A percentile compares a stretch with the other conserved stretches of the same genome.
Conservation (phyloP, 768 basidiomycete species). For the Gautieria morchelliformis region DNA sequence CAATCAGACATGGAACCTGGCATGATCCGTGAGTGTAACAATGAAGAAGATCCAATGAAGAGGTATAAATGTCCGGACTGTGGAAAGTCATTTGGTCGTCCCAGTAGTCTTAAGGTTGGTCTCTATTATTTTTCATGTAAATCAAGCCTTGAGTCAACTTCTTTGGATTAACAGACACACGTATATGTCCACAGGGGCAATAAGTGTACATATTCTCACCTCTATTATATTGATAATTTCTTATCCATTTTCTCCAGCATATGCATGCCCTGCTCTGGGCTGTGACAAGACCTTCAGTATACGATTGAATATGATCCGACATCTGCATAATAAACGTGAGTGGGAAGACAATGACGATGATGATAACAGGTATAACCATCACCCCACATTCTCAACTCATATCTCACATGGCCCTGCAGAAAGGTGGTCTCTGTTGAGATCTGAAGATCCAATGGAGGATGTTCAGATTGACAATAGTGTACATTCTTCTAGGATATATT, state of each 20-base stretch:
- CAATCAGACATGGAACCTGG: no score
- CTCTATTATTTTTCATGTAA: neutral
- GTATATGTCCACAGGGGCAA: neutral
- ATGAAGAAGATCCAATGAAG: slow-evolving; percentile 7
- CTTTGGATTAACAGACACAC: neutral
- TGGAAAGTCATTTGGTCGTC: slow-evolving; percentile 2
- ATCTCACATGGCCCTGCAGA: neutral
- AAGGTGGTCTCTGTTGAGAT: no score
- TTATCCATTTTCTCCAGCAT: no score
- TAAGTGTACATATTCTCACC: neutral
- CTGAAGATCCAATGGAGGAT: no score
- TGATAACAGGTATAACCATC: neutral
- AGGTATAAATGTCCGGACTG: slow-evolving; percentile 1
- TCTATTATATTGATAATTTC: neutral
- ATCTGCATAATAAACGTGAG: neutral
- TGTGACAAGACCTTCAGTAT: slow-evolving; percentile 3
- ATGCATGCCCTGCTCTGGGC: neutral
- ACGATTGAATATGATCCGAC: neutral
- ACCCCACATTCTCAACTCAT: neutral
- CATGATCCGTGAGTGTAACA: no score
- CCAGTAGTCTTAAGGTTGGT: neutral
- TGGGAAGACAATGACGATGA: neutral
- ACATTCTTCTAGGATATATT: no score
- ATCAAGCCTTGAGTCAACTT: neutral
- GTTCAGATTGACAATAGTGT: no score